Base-by-base conservation (phyloP, 495 filamentous ascomycete genomes). In the Trichocladium uniseriatum region DNA sequence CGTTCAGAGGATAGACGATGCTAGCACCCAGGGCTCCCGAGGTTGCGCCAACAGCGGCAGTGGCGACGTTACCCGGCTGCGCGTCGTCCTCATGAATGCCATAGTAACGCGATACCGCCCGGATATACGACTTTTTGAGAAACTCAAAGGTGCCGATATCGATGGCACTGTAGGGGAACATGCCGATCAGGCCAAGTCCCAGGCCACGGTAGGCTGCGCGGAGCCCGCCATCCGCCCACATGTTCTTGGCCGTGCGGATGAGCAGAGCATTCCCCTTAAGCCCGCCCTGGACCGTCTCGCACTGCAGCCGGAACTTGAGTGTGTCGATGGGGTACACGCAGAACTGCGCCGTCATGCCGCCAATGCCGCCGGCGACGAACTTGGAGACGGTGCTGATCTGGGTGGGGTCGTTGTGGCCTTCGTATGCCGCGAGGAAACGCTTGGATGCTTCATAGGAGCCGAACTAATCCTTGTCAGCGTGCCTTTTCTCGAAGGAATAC, bases 121-220 rank as follows among this genome's bases (percentile, higher is more conserved):
- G 71, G 2, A 81, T 70, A 48, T 94, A 77, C 6, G 70, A 71
- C 27, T 78, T 78, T 71, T 99, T 99, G 47, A 95, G 74, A 42
- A 89, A 81, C 67, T 99, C 92, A 56, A 96, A 99, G 0, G 87
- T 95, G 35, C 87, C 85, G 51, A 99, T 80, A 62, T 99, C 92
- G 64, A 99, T 92, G 32, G 92, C 94, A 29, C 87, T 87, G 67
- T 99, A 99, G 1, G 92, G 92, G 60, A 97, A 97, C 82, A 97
- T 95, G 62, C 92, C 92, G 43, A 94, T 61, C 2, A 99, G 74
- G 16, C 94, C 92, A 72, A 96, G 85, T 0, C 88, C 87, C 29
- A 97, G 79, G 15, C 92, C 92, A 50, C 91, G 88, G 63, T 97
- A 99, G 53, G 87, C 94, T 16, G 85, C 76, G 36, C 78, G 74